phyloP scores from a whole-genome alignment of 2,329 filamentous ascomycete genomes.

The Fusarium neocosmosporiellum region DNA sequence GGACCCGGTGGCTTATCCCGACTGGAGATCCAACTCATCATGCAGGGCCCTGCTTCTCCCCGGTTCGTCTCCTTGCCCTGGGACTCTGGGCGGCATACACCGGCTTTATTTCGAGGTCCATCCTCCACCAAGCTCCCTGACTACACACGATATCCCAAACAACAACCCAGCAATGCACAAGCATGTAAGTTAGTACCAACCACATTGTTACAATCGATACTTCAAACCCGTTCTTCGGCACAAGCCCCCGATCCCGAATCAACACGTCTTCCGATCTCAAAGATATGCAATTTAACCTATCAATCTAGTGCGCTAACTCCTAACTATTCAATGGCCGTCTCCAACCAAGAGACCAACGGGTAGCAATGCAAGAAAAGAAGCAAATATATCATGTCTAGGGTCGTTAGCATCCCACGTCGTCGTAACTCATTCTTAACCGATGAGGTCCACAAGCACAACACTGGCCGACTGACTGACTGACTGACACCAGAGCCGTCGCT shows the following conservation, averaged over 20 bases:
- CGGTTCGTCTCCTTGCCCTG: background rate
- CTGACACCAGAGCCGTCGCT: constrained; percentile 30
- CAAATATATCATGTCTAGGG: background rate
- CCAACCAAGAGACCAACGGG: background rate
- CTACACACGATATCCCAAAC: background rate
- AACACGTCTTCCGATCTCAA: background rate
- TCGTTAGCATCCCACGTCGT: constrained; percentile 3
- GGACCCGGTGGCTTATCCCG: background rate
- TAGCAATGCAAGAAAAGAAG: constrained; percentile 1
- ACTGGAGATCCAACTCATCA: constrained; percentile 1
- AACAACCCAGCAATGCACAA: background rate
- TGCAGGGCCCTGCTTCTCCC: constrained; percentile 4
- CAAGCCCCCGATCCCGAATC: background rate
- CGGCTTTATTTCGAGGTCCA: constrained; percentile 21
- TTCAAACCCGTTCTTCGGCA: background rate
- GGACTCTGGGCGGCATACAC: constrained; percentile 19
- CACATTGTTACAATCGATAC: background rate
- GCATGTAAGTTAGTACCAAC: background rate
- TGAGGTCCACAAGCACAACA: constrained; percentile 15
- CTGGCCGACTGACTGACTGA: background rate
- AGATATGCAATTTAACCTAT: constrained; percentile 4
- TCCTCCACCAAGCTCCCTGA: background rate
- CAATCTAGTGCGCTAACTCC: constrained; percentile 10
- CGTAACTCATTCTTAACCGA: constrained; percentile 4
- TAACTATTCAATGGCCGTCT: background rate